Evolutionary conservation across 768 basidiomycete species (phyloP), one percentile per base, ranked within the genome.

Genomic region (Auriculariales sp.): DNA sequence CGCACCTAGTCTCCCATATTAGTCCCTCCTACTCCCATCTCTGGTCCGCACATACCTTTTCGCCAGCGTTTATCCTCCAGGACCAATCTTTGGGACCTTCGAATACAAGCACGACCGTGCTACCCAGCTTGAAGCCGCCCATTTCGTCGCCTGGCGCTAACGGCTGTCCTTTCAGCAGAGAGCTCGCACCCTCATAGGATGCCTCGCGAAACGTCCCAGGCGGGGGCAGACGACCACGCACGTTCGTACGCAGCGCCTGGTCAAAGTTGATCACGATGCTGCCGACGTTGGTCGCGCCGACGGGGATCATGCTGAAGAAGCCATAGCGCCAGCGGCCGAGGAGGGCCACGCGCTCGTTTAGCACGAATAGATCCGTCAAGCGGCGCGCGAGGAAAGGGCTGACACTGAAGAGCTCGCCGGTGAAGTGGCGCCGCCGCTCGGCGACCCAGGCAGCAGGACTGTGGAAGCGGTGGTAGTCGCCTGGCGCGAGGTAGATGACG

Each of bases 401-500:
- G 22, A 99, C 95, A 9, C 86, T 90, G 68, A 95, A 98, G 4
- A 99, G 70, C 61, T 98, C 94, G 48, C 88, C 94, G 28, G 91
- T 80, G 58, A 99, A 98, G 63, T 99, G 95, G 33, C 95, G 67
- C 53, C 95, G 69, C 60, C 86, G 85, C 70, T 99, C 93, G 15
- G 97, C 94, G 4, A 99, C 92, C 95, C 95, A 98, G 5, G 87
- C 80, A 0, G 91, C 81, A 1, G 95, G 94, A 47, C 81, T 84
- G 64, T 99, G 95, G 75, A 95, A 99, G 14, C 94, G 79, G 60
- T 99, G 94, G 64, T 98, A 98, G 61, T 99, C 95, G 1, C 95
- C 94, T 1, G 95, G 95, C 0, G 94, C 95, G 49, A 99, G 84
- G 68, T 98, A 99, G 52, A 99, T 84, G 57, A 99, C 95, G 22